These are phyloP conservation scores for Cytidiella melzeri DNA, from an alignment of 768 basidiomycete genomes.

Conservation along the genomic window DNA sequence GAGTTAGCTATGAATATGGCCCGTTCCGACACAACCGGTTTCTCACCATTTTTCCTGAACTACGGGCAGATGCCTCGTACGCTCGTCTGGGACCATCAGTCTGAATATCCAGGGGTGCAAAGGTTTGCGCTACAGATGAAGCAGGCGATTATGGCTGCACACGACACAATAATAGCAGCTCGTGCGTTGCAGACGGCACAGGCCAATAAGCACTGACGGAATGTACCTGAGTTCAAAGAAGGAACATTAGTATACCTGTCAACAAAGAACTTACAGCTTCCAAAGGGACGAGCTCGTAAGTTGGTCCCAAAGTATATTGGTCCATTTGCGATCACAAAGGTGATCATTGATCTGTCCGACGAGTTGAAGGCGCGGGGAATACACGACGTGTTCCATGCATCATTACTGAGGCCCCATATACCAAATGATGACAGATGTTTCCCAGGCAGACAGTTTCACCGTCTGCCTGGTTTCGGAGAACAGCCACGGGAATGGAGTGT, in stretches of 20 bases:
- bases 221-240: slow-evolving; percentile 9
- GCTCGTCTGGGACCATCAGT: not conserved
- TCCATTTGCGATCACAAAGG: slow-evolving; percentile 21
- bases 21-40: slow-evolving; percentile 27
- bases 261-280: slow-evolving; percentile 30
- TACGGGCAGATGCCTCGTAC: slow-evolving; percentile 15
- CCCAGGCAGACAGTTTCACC: too few relatives aligned
- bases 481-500: too few relatives aligned
- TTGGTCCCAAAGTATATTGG: too few relatives aligned
- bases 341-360: slow-evolving; percentile 27
- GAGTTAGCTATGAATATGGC: too few relatives aligned
- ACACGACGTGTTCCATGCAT: too few relatives aligned
- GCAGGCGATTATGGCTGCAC: slow-evolving; percentile 26
- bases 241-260: too few relatives aligned
- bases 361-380: slow-evolving; percentile 20
- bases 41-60: slow-evolving; percentile 22
- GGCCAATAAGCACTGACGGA: slow-evolving; percentile 21
- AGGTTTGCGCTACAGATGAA: slow-evolving; percentile 24
- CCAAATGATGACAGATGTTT: too few relatives aligned
- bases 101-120: slow-evolving; percentile 17
- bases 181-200: slow-evolving; percentile 25
- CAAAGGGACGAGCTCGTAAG: slow-evolving; percentile 29
- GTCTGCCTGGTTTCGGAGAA: too few relatives aligned
- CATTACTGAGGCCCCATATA: too few relatives aligned
- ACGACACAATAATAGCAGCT: slow-evolving; percentile 31